phyloP scores from a whole-genome alignment of 495 filamentous ascomycete genomes.

The Hypoxylon subgilvum region DNA sequence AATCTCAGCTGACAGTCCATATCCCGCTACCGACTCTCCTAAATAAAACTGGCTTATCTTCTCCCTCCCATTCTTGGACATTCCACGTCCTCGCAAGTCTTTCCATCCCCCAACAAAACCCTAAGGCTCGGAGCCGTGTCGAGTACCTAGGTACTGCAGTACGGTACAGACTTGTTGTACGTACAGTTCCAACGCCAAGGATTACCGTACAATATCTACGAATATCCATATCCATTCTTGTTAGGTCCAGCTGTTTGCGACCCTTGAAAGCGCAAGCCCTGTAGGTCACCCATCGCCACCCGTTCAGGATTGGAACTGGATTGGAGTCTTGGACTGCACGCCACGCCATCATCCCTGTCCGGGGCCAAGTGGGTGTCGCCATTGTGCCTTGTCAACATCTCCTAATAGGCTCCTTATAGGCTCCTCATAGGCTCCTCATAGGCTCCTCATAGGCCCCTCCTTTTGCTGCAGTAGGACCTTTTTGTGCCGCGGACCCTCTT shows the following conservation, averaged over 20 bases:
- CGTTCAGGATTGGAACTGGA: conserved; percentile 36
- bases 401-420: conserved; percentile 32
- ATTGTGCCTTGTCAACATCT: conserved; percentile 37
- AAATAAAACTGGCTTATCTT: conserved; percentile 20
- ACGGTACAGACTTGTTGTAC: too few species aligned
- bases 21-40: conserved; percentile 8
- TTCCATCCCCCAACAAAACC: conserved; percentile 5
- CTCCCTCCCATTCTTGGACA: conserved; percentile 2
- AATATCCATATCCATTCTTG: too few species aligned
- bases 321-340: too few species aligned
- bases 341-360: conserved; percentile 39
- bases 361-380: conserved; percentile 35
- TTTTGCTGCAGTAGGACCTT: conserved; percentile 32
- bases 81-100: not conserved
- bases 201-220: conserved; percentile 10
- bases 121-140: not conserved
- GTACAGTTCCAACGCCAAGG: conserved; percentile 36
- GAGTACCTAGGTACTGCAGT: conserved; percentile 9
- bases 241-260: conserved; percentile 35
- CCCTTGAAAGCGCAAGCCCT: conserved; percentile 38
- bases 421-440: too few species aligned
- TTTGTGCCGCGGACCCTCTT: conserved; percentile 33
- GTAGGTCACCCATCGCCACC: conserved; percentile 38
- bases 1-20: conserved; percentile 38
- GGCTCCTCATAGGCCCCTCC: conserved; percentile 9